Conservation (phyloP, 1,284 basidiomycete genomes). For the Naganishia cerealis region DNA sequence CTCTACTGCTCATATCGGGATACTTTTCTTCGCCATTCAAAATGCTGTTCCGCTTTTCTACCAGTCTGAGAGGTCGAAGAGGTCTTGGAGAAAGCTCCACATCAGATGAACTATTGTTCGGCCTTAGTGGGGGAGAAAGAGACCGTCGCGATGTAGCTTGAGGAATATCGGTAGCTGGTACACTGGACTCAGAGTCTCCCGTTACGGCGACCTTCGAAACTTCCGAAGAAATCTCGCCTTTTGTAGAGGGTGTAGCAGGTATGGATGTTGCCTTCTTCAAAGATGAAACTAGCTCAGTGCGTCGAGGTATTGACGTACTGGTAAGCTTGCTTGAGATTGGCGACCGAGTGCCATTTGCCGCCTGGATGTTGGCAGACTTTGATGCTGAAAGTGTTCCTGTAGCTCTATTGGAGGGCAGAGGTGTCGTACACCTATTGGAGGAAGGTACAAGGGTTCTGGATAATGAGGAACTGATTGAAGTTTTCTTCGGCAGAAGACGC, state of each 20-base stretch:
- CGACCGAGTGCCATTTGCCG: not conserved
- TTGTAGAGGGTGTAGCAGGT: not conserved
- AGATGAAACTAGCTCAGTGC: not conserved
- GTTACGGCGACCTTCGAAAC: not conserved
- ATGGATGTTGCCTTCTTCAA: not conserved
- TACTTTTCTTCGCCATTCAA: not conserved
- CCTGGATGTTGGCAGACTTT: not conserved
- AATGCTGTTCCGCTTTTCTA: slow-evolving; percentile 18
- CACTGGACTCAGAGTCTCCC: not conserved
- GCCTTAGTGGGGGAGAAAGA: not conserved
- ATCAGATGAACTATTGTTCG: not conserved
- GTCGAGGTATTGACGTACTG: not conserved
- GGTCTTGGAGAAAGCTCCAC: not conserved
- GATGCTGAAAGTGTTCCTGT: not conserved
- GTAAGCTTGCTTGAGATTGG: not conserved
- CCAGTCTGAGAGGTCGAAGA: slow-evolving; percentile 18
- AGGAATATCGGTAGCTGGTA: not conserved
- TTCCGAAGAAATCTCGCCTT: not conserved
- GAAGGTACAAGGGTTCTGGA: not conserved
- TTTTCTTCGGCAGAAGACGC: not conserved
- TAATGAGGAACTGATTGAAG: not conserved
- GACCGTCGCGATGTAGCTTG: not conserved
- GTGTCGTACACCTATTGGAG: not conserved
- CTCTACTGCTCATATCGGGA: not conserved
- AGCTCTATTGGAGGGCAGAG: not conserved